Evolutionary conservation across 257 asterid genomes (phyloP).

Genomic region (Fraxinus americana): DNA sequence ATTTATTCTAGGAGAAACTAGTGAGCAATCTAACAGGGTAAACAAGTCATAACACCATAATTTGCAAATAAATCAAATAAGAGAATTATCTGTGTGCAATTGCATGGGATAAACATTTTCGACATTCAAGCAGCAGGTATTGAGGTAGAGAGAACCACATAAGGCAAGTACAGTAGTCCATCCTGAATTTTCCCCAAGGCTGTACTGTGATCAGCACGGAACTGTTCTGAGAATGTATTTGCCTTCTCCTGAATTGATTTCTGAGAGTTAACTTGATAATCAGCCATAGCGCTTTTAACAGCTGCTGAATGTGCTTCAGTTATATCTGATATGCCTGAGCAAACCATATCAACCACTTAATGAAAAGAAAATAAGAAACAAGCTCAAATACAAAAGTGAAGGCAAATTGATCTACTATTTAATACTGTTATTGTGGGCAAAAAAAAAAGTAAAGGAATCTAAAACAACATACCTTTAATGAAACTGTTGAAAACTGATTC

Average conservation of each 20-base stretch:
- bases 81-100: not conserved
- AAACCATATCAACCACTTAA: not conserved
- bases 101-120: not conserved
- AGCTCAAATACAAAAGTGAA: not conserved
- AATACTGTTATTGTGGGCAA: not conserved
- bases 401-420: not conserved
- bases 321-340: conserved; percentile 85
- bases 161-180: conserved; percentile 72
- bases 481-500: conserved; percentile 78
- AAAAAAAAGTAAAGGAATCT: not conserved
- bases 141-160: conserved; percentile 69
- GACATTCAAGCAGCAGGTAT: conserved; percentile 63
- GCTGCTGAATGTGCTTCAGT: conserved; percentile 80
- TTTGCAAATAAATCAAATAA: conserved; percentile 42
- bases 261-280: conserved; percentile 45
- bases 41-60: conserved; percentile 31
- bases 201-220: conserved; percentile 62
- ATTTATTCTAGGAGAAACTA: not conserved
- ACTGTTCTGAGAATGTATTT: conserved; percentile 52
- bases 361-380: not conserved
- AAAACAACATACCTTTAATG: conserved; percentile 60
- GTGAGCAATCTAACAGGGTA: not conserved
- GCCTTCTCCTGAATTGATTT: conserved; percentile 73
- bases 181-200: conserved; percentile 83
- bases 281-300: conserved; percentile 51